A percentile compares a stretch with the other conserved stretches of the same genome.
Evolutionary conservation across 768 basidiomycete species (phyloP).

Genomic region (Tremella yokohamensis): DNA sequence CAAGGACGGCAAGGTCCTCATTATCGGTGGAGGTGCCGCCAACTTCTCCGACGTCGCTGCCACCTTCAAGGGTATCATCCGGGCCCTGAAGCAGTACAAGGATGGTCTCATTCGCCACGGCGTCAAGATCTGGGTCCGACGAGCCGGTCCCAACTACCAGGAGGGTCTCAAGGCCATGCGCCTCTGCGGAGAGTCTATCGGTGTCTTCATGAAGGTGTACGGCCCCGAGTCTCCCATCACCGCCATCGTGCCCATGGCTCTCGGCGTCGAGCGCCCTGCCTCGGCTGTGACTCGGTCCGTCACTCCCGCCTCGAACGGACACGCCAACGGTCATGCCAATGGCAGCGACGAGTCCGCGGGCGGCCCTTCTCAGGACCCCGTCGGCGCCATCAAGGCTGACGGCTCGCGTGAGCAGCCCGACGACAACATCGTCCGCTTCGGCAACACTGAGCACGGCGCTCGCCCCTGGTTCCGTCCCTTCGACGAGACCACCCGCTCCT

Average conservation of each 20-base stretch:
- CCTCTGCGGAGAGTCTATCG: slow-evolving; percentile 88
- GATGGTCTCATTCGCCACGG: slow-evolving; percentile 72
- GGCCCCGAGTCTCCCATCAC: slow-evolving; percentile 99
- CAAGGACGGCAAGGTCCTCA: slow-evolving; percentile 88
- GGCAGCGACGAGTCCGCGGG: slow-evolving; percentile 36
- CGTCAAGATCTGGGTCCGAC: slow-evolving; percentile 94
- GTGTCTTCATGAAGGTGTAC: slow-evolving; percentile 93
- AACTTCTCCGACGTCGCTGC: slow-evolving; percentile 99
- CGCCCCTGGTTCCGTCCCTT: slow-evolving; percentile 88
- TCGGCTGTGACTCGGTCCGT: slow-evolving; percentile 56
- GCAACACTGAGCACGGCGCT: slow-evolving; percentile 52
- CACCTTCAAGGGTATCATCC: slow-evolving; percentile 99
- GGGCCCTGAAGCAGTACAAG: slow-evolving; percentile 90
- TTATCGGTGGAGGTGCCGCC: slow-evolving; percentile 97
- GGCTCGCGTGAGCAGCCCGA: slow-evolving; percentile 77
- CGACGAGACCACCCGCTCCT: slow-evolving; percentile 86
- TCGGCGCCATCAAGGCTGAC: slow-evolving; percentile 71
- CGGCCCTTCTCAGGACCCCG: slow-evolving; percentile 30
- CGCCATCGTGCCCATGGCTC: slow-evolving; percentile 95
- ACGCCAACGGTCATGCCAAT: slow-evolving; percentile 31
- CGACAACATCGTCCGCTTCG: slow-evolving; percentile 89
- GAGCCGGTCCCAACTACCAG: slow-evolving; percentile 99
- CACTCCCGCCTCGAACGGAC: slow-evolving; percentile 54
- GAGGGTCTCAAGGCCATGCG: slow-evolving; percentile 98
- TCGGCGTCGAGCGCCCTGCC: slow-evolving; percentile 64